Percentiles rank a stretch among this genome's conserved stretches.
Conservation (phyloP, 2,329 filamentous ascomycete genomes). For the Neocucurbitaria cava region DNA sequence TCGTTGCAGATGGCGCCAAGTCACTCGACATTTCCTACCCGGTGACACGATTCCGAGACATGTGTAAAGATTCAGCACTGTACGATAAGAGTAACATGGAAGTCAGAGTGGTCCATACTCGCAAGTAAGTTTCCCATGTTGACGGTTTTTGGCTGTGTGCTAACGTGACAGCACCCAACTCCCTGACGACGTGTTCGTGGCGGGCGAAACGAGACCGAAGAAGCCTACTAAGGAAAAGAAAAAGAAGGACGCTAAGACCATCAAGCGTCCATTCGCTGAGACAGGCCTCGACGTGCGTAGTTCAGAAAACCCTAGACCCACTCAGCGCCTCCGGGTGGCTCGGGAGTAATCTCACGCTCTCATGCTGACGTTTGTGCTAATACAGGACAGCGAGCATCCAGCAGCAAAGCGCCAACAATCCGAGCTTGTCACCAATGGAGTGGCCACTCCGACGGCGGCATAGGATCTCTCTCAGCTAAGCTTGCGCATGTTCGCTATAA, state of each 20-base stretch:
- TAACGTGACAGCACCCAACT: conserved; percentile 73
- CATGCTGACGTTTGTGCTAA: conserved; percentile 46
- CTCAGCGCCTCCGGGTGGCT: conserved; percentile 21
- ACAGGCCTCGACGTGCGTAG: conserved; percentile 57
- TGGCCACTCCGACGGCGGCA: conserved; percentile 36
- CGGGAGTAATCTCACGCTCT: conserved; percentile 26
- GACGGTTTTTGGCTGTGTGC: neutral
- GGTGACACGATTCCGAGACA: conserved; percentile 84
- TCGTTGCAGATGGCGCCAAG: conserved; percentile 64
- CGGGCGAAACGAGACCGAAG: conserved; percentile 68
- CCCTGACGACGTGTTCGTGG: conserved; percentile 86
- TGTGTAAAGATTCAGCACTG: conserved; percentile 76
- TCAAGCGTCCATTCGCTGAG: conserved; percentile 54
- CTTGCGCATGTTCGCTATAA: conserved; percentile 38
- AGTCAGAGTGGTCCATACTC: conserved; percentile 81
- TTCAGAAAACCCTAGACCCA: conserved; percentile 24
- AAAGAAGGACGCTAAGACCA: conserved; percentile 36
- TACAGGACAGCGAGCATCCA: conserved; percentile 44
- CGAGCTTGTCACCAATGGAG: conserved; percentile 37
- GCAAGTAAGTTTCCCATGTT: conserved; percentile 70
- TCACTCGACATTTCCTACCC: conserved; percentile 80
- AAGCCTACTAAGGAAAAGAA: conserved; percentile 51
- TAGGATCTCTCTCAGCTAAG: conserved; percentile 39
- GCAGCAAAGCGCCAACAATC: conserved; percentile 44
- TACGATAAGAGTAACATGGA: conserved; percentile 79